Conservation (phyloP, 2,329 filamentous ascomycete species). For the Penicillium digitatum region DNA sequence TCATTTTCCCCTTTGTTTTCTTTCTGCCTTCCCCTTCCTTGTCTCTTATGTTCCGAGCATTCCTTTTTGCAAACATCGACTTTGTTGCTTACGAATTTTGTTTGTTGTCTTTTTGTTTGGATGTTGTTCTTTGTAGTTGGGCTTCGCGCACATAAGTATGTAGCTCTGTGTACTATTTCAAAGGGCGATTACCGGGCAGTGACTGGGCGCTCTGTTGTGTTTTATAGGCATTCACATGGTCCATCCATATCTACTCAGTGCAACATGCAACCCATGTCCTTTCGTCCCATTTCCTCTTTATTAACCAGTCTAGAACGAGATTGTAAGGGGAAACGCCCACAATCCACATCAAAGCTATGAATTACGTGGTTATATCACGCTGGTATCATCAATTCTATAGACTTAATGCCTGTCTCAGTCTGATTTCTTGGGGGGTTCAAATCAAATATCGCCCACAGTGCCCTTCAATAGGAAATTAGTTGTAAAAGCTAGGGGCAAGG, state of each 20-base stretch:
- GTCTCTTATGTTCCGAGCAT: slow-evolving; percentile 3
- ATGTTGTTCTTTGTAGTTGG: slow-evolving; percentile 12
- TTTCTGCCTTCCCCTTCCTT: not conserved
- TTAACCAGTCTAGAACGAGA: not conserved
- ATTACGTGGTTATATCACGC: not conserved
- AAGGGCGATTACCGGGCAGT: not conserved
- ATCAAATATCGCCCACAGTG: not conserved
- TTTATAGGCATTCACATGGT: not conserved
- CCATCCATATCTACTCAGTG: not conserved
- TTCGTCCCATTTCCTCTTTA: not conserved
- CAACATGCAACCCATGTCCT: not conserved
- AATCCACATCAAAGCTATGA: not conserved
- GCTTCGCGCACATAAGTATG: slow-evolving; percentile 1
- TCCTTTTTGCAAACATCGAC: slow-evolving; percentile 20
- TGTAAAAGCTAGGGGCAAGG: not conserved
- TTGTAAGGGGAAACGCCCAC: not conserved
- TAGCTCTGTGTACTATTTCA: not conserved
- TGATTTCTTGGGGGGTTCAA: too few relatives aligned
- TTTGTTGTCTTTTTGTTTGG: slow-evolving; percentile 6
- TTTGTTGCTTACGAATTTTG: slow-evolving; percentile 14
- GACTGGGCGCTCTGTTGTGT: not conserved
- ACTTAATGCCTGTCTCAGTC: not conserved
- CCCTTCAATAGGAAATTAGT: not conserved
- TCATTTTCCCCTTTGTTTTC: not conserved
- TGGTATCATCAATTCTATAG: not conserved